Conservation (phyloP, 1,284 basidiomycete genomes). For the Trichosporon coremiiforme region DNA sequence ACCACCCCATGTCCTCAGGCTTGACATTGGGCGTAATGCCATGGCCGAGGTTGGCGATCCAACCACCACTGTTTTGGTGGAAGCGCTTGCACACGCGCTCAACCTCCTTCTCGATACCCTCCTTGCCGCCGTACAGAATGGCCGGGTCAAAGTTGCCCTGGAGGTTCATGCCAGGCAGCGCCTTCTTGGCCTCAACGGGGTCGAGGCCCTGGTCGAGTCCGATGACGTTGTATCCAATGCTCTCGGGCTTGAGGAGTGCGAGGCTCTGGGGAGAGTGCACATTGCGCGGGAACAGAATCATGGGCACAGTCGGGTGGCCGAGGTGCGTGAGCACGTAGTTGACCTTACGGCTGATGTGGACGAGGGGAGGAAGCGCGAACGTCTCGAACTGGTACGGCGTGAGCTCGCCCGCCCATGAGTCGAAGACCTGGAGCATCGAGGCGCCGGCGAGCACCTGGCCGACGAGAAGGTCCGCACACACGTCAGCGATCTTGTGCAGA, state of each 20-base stretch:
- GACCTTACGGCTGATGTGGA: slow-evolving; percentile 62
- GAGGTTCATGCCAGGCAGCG: slow-evolving; percentile 64
- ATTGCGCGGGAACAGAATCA: slow-evolving; percentile 91
- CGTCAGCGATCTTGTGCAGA: slow-evolving; percentile 75
- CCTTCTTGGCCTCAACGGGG: slow-evolving; percentile 68
- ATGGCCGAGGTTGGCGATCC: slow-evolving; percentile 97
- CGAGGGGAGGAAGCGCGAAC: slow-evolving; percentile 60
- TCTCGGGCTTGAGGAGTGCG: slow-evolving; percentile 47
- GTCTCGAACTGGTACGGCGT: slow-evolving; percentile 77
- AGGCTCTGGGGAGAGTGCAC: slow-evolving; percentile 64
- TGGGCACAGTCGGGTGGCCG: slow-evolving; percentile 66
- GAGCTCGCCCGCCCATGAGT: slow-evolving; percentile 90
- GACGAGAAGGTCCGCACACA: slow-evolving; percentile 82
- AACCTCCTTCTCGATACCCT: slow-evolving; percentile 85
- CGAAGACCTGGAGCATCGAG: slow-evolving; percentile 93
- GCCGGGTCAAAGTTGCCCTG: slow-evolving; percentile 96
- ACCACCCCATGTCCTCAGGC: slow-evolving; percentile 84
- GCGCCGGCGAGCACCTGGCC: slow-evolving; percentile 90
- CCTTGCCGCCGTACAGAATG: slow-evolving; percentile 80
- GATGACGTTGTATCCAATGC: slow-evolving; percentile 77
- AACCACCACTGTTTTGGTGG: slow-evolving; percentile 62
- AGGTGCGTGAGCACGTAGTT: slow-evolving; percentile 63
- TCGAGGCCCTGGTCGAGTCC: slow-evolving; percentile 88
- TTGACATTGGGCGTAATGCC: slow-evolving; percentile 96
- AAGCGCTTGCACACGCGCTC: slow-evolving; percentile 80